Conservation (phyloP, 768 basidiomycete species). For the Harrya chromipes region DNA sequence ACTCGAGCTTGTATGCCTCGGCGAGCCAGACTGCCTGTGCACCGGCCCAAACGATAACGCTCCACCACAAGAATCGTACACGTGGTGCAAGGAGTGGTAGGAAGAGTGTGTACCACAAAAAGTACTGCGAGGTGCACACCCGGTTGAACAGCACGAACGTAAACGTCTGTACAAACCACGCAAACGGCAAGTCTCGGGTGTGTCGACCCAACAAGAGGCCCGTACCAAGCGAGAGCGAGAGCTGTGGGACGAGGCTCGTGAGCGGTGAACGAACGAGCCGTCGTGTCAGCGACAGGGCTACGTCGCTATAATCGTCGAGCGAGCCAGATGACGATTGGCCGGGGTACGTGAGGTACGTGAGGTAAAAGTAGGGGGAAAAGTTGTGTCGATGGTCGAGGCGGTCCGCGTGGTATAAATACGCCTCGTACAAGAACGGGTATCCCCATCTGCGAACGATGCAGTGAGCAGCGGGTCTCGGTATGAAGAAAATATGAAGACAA, state of each 20-base stretch:
- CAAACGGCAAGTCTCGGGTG: slow-evolving; percentile 62
- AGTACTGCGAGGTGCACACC: slow-evolving; percentile 98
- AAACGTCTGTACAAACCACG: slow-evolving; percentile 91
- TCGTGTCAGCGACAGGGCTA: slow-evolving; percentile 34
- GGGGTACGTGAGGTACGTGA: slow-evolving; percentile 86
- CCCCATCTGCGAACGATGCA: slow-evolving; percentile 70
- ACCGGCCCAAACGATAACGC: slow-evolving; percentile 63
- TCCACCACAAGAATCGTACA: slow-evolving; percentile 49
- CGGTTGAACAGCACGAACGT: slow-evolving; percentile 96
- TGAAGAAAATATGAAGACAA: background rate
- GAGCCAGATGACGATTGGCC: slow-evolving; percentile 13
- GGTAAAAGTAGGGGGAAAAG: slow-evolving; percentile 97
- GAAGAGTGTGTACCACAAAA: slow-evolving; percentile 93
- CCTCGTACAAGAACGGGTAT: slow-evolving; percentile 83
- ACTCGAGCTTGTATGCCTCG: slow-evolving; percentile 91
- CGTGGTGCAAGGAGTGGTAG: slow-evolving; percentile 77
- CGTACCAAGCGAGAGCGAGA: slow-evolving; percentile 62
- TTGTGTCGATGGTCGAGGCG: slow-evolving; percentile 97
- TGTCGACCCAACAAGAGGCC: slow-evolving; percentile 70
- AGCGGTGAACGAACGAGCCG: slow-evolving; percentile 65
- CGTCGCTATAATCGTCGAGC: slow-evolving; percentile 1
- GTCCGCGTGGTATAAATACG: slow-evolving; percentile 89
- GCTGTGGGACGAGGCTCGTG: slow-evolving; percentile 82
- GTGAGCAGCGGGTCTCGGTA: background rate
- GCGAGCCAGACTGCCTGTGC: slow-evolving; percentile 86